Conservation (phyloP, 108 stramenopile genomes). For the Stephanodiscus triporus region DNA sequence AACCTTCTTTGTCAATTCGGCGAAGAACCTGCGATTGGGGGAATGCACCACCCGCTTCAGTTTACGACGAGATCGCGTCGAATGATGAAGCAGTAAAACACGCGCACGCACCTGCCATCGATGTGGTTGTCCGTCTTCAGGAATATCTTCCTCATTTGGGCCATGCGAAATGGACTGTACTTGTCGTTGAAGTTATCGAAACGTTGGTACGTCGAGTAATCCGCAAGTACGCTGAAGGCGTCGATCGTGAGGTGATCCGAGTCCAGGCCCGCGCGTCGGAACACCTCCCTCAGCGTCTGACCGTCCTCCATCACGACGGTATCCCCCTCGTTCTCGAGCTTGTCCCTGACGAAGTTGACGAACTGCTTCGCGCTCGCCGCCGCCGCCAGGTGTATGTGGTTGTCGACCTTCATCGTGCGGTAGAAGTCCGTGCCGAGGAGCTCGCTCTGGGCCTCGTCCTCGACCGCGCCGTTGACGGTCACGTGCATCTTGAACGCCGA, state of each 20-base stretch:
- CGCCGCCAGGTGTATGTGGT: conserved; percentile 98
- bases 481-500: conserved; percentile 89
- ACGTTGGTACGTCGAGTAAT: conserved; percentile 97
- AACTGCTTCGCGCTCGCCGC: conserved; percentile 98
- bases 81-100: conserved; percentile 9
- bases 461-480: conserved; percentile 81
- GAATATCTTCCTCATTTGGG: conserved; percentile 98
- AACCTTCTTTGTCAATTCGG: conserved; percentile 94
- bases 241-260: conserved; percentile 98
- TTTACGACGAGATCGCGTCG: neutral
- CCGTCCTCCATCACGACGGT: conserved; percentile 81
- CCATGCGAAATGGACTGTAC: conserved; percentile 97
- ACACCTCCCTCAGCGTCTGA: conserved; percentile 79
- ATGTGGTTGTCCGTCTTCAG: conserved; percentile 96
- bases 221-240: conserved; percentile 98
- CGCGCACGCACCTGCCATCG: conserved; percentile 57
- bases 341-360: conserved; percentile 96
- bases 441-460: conserved; percentile 79
- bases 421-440: conserved; percentile 97
- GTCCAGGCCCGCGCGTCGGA: conserved; percentile 88
- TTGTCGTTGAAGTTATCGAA: conserved; percentile 99
- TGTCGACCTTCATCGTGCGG: conserved; percentile 98
- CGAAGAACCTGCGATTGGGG: conserved; percentile 78
- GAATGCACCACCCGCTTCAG: conserved; percentile 13
- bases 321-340: conserved; percentile 90